These are phyloP conservation scores for Cladosporium sp. DNA, from an alignment of 2,329 filamentous ascomycete genomes.

Conservation along the genomic window DNA sequence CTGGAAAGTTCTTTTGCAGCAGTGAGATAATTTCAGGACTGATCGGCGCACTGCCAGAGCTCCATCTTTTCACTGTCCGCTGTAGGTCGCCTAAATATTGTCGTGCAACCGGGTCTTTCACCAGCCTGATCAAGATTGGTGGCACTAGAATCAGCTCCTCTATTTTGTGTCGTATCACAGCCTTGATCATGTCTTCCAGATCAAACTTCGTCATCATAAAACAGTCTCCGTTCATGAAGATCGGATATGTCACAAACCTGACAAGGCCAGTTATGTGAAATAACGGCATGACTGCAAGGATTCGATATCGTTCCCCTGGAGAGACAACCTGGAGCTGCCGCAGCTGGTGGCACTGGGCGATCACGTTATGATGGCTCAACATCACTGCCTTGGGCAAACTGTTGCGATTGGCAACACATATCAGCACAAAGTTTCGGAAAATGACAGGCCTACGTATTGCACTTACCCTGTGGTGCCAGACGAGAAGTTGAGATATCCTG, in stretches of 20 bases:
- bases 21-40: constrained; percentile 53
- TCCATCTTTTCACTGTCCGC: constrained; percentile 48
- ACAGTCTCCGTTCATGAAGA: constrained; percentile 59
- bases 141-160: constrained; percentile 56
- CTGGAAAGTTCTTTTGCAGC: constrained; percentile 53
- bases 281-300: constrained; percentile 54
- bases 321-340: constrained; percentile 43
- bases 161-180: constrained; percentile 49
- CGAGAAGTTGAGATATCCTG: constrained; percentile 47
- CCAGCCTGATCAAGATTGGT: constrained; percentile 57
- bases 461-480: constrained; percentile 39
- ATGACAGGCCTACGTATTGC: neutral
- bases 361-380: constrained; percentile 50
- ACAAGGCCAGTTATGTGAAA: constrained; percentile 62
- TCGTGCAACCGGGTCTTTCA: constrained; percentile 51
- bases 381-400: constrained; percentile 47
- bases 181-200: constrained; percentile 52
- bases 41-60: constrained; percentile 58
- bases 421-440: neutral
- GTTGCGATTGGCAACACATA: neutral
- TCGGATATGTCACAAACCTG: constrained; percentile 57
- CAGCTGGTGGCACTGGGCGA: constrained; percentile 59
- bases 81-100: constrained; percentile 51
- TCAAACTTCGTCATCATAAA: constrained; percentile 60
- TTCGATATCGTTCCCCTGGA: constrained; percentile 41